Conservation (phyloP, 805 yeast species). For the Yarrowia deformans region DNA sequence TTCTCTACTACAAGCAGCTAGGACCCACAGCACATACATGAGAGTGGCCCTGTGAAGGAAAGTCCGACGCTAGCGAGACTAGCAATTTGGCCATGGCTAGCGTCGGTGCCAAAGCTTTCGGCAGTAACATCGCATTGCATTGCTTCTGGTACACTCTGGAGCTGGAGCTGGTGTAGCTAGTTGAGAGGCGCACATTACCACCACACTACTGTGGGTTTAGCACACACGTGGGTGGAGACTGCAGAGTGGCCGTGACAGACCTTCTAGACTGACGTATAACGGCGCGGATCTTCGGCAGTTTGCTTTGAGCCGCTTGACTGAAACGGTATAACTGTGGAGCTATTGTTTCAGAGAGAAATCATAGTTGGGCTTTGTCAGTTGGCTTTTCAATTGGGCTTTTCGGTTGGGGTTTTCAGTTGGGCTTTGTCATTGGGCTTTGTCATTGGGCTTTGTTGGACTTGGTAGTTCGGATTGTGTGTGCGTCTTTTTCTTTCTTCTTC, state of each 20-base stretch:
- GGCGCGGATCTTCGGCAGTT: not conserved
- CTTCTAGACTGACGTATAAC: constrained; percentile 17
- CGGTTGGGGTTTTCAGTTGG: too few relatives aligned
- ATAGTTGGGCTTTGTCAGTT: not conserved
- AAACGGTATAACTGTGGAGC: not conserved
- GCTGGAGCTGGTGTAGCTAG: not conserved
- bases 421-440: too few relatives aligned
- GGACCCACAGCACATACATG: constrained; percentile 7
- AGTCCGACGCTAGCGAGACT: constrained; percentile 19
- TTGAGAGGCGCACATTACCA: constrained; percentile 2
- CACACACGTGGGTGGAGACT: constrained; percentile 11
- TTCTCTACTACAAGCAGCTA: too few relatives aligned
- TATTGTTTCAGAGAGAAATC: too few relatives aligned
- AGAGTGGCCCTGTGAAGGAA: not conserved
- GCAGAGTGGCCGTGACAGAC: not conserved
- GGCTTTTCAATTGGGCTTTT: too few relatives aligned
- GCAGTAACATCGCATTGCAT: not conserved
- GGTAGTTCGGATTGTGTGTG: too few relatives aligned
- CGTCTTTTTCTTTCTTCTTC: too few relatives aligned
- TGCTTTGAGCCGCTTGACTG: not conserved
- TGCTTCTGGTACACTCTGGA: not conserved
- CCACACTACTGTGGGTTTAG: not conserved
- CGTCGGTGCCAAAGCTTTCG: not conserved
- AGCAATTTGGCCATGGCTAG: not conserved
- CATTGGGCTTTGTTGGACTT: too few relatives aligned